These are phyloP conservation scores for Pseudonitzschia pungens DNA, from an alignment of 108 stramenopile species.

Conservation along the genomic window DNA sequence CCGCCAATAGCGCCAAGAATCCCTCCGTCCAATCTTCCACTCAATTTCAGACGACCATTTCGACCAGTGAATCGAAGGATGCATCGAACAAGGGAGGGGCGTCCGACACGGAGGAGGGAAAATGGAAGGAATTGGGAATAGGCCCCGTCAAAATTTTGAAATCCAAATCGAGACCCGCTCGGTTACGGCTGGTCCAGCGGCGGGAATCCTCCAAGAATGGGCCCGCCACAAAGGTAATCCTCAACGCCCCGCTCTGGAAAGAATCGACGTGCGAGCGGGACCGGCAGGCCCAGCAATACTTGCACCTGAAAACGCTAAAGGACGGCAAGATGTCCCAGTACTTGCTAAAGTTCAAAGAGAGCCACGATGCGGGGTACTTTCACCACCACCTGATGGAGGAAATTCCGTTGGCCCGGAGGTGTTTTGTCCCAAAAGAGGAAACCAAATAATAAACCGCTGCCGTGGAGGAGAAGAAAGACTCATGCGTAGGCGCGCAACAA, in stretches of 20 bases:
- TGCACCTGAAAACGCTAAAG: slow-evolving; percentile 23
- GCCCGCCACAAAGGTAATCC: slow-evolving; percentile 57
- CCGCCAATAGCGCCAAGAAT: neutral
- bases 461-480: too few species aligned
- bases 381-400: slow-evolving; percentile 3
- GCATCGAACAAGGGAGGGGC: slow-evolving; percentile 11
- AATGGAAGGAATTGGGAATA: slow-evolving; percentile 72
- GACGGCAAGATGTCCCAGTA: slow-evolving; percentile 18
- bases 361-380: slow-evolving; percentile 7
- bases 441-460: too few species aligned
- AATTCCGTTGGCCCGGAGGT: neutral
- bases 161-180: slow-evolving; percentile 8
- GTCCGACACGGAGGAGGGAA: neutral
- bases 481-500: too few species aligned
- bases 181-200: slow-evolving; percentile 66
- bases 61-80: slow-evolving; percentile 8
- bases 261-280: slow-evolving; percentile 32
- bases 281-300: slow-evolving; percentile 21
- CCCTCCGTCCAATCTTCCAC: slow-evolving; percentile 34
- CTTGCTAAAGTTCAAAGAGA: slow-evolving; percentile 30
- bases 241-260: slow-evolving; percentile 55
- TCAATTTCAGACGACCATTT: slow-evolving; percentile 19
- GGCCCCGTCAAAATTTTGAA: slow-evolving; percentile 69
- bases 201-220: slow-evolving; percentile 60
- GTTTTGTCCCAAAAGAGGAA: neutral